phyloP scores from a whole-genome alignment of 2,329 filamentous ascomycete species.

The Aspergillus ustus region DNA sequence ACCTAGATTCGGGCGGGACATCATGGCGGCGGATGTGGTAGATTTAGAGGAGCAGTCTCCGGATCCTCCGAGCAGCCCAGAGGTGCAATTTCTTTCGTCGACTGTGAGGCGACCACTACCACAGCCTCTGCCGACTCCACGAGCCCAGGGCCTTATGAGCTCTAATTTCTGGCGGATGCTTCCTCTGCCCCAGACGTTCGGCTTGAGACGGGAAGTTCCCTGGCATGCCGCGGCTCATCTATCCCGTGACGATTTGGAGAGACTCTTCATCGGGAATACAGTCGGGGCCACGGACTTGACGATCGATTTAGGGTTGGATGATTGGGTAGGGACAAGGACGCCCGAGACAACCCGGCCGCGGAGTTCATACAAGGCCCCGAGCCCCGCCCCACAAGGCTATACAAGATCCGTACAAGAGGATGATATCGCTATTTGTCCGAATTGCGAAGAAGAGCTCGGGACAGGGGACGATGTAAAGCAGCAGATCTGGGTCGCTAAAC shows the following conservation, averaged over 20 bases:
- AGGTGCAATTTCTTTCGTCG: constrained; percentile 55
- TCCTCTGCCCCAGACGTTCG: constrained; percentile 10
- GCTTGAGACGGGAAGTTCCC: constrained; percentile 30
- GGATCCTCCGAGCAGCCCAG: constrained; percentile 46
- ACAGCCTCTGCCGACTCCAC: constrained; percentile 16
- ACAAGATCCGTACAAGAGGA: constrained; percentile 76
- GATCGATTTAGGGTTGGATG: constrained; percentile 31
- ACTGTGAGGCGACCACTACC: constrained; percentile 28
- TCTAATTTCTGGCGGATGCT: constrained; percentile 21
- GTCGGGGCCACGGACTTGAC: constrained; percentile 31
- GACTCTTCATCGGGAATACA: constrained; percentile 31
- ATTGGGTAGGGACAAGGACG: constrained; percentile 50
- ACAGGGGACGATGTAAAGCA: constrained; percentile 72
- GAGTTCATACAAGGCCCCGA: constrained; percentile 63
- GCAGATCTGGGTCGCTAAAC: constrained; percentile 90
- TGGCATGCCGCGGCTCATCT: constrained; percentile 17
- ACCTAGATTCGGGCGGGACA: constrained; percentile 43
- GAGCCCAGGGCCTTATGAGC: constrained; percentile 1
- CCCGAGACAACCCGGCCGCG: constrained; percentile 29
- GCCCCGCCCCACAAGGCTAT: constrained; percentile 74
- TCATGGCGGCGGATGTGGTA: constrained; percentile 43
- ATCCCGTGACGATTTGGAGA: constrained; percentile 20
- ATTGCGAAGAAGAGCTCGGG: constrained; percentile 82
- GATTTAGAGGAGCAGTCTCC: constrained; percentile 45
- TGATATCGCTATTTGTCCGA: constrained; percentile 78